phyloP scores from a whole-genome alignment of 2,329 filamentous ascomycete species.

The Gnomoniopsis sp. region DNA sequence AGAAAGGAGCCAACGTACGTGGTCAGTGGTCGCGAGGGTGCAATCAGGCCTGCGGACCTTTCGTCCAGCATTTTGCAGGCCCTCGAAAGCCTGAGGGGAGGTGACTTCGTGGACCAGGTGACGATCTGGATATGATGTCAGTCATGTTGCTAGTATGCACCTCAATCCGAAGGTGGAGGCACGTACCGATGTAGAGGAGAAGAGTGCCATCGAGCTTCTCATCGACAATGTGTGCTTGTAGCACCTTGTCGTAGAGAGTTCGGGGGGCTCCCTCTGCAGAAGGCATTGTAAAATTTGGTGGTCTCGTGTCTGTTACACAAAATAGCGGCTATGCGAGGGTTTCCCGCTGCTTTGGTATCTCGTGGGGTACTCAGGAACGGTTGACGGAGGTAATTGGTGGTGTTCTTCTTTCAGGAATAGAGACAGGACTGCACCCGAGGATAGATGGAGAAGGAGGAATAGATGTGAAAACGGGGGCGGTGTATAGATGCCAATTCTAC shows the following conservation, averaged over 20 bases:
- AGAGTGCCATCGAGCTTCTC: constrained; percentile 92
- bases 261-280: constrained; percentile 66
- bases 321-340: neutral
- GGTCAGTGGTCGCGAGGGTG: constrained; percentile 93
- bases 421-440: neutral
- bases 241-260: constrained; percentile 97
- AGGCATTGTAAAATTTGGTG: constrained; percentile 63
- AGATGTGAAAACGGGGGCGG: neutral
- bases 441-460: neutral
- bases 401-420: neutral
- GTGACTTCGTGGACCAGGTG: constrained; percentile 99
- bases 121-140: constrained; percentile 56
- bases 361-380: neutral
- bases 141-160: neutral
- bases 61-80: constrained; percentile 82
- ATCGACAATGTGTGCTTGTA: constrained; percentile 90
- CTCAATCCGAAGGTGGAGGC: neutral
- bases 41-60: constrained; percentile 92
- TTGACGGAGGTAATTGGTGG: neutral
- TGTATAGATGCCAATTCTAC: neutral
- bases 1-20: constrained; percentile 59
- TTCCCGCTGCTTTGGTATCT: neutral
- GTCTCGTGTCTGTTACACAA: constrained; percentile 3
- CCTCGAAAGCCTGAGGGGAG: constrained; percentile 97
- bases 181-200: constrained; percentile 85